A percentile compares a stretch with the other conserved stretches of the same genome.
phyloP scores from a whole-genome alignment of 2,329 filamentous ascomycete species.

The Oidium heveae region DNA sequence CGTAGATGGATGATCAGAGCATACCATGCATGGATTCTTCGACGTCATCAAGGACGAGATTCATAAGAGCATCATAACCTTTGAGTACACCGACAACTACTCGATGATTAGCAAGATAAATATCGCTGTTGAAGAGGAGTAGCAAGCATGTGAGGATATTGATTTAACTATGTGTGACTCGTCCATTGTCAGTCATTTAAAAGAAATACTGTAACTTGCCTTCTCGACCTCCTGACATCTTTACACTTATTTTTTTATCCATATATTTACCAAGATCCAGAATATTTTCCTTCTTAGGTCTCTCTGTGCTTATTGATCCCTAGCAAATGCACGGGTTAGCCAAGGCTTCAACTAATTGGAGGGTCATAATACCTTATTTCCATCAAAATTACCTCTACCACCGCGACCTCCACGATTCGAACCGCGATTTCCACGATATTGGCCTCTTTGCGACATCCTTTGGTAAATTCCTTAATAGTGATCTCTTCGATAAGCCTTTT shows the following conservation, averaged over 20 bases:
- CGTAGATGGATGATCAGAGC: conserved; percentile 8
- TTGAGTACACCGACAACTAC: conserved; percentile 72
- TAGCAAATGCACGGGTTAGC: conserved; percentile 8
- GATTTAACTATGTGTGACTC: too few relatives aligned
- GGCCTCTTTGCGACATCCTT: conserved; percentile 10
- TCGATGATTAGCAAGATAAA: too few relatives aligned
- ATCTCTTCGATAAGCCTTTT: not conserved
- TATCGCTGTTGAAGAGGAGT: too few relatives aligned
- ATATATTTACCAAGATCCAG: conserved; percentile 87
- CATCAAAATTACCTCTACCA: conserved; percentile 6
- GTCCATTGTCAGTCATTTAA: too few relatives aligned
- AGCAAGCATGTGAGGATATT: too few relatives aligned
- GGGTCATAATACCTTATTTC: conserved; percentile 14
- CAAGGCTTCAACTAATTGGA: not conserved
- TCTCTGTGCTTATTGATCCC: conserved; percentile 24
- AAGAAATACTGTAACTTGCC: conserved; percentile 36
- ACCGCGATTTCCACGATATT: conserved; percentile 8
- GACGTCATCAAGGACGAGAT: conserved; percentile 84
- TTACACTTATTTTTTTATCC: conserved; percentile 86
- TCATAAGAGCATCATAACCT: conserved; percentile 94
- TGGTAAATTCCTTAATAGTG: not conserved
- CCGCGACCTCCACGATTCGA: conserved; percentile 9
- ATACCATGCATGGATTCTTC: conserved; percentile 71
- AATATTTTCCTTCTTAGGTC: conserved; percentile 96
- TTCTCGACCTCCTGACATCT: conserved; percentile 87